These are phyloP conservation scores for Endothia cerciana DNA, from an alignment of 2,329 filamentous ascomycete genomes.

Conservation along the genomic window DNA sequence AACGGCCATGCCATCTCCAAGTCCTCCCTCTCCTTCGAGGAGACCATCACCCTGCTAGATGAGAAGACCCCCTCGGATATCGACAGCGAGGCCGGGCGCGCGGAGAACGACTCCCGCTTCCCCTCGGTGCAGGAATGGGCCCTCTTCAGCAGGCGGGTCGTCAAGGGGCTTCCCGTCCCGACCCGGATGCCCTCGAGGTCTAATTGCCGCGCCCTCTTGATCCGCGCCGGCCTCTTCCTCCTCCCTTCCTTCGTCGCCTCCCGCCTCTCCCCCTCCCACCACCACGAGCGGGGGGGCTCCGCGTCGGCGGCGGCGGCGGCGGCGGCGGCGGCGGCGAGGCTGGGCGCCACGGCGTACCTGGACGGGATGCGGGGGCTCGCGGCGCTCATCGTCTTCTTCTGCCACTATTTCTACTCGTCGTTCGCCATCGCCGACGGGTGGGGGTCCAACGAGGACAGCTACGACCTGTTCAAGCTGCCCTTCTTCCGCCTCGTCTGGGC, in stretches of 20 bases:
- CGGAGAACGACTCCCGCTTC: conserved; percentile 44
- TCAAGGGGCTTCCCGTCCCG: conserved; percentile 35
- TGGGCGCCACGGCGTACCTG: conserved; percentile 60
- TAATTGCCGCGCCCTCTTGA: conserved; percentile 34
- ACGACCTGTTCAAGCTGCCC: conserved; percentile 54
- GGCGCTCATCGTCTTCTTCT: conserved; percentile 60
- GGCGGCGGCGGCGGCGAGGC: conserved; percentile 33
- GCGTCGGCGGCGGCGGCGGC: conserved; percentile 39
- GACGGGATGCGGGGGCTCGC: conserved; percentile 62
- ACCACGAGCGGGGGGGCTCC: conserved; percentile 44
- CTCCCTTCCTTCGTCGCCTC: conserved; percentile 58
- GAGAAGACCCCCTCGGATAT: conserved; percentile 48
- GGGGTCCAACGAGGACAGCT: conserved; percentile 49
- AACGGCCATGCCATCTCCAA: conserved; percentile 42
- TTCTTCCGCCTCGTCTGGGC: conserved; percentile 58
- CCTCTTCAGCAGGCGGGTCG: conserved; percentile 34
- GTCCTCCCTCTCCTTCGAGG: conserved; percentile 44
- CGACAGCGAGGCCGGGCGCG: conserved; percentile 46
- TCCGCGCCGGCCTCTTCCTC: conserved; percentile 49
- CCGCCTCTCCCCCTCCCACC: conserved; percentile 37
- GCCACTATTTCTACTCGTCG: conserved; percentile 58
- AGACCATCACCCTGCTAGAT: conserved; percentile 51
- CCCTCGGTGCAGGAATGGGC: conserved; percentile 39
- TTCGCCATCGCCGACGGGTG: conserved; percentile 57
- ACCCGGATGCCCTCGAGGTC: conserved; percentile 36